Conservation (phyloP, 495 filamentous ascomycete species). For the Xylaria scruposa region DNA sequence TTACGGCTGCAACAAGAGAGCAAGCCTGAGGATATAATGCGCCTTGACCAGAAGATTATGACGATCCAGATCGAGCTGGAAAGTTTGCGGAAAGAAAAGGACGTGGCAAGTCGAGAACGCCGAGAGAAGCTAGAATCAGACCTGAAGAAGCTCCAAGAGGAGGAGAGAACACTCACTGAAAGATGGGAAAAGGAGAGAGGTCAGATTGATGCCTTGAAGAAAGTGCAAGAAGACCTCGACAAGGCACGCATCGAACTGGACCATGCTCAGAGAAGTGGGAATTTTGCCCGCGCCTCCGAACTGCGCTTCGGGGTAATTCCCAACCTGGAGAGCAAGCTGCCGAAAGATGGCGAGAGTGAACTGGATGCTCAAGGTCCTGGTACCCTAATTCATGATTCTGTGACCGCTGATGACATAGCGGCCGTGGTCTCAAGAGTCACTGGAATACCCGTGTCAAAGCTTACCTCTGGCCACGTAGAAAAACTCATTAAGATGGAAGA, state of each 20-base stretch:
- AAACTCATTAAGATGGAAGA: conserved; percentile 96
- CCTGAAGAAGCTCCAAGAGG: conserved; percentile 75
- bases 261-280: conserved; percentile 84
- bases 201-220: conserved; percentile 85
- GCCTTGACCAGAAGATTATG: conserved; percentile 91
- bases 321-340: conserved; percentile 75
- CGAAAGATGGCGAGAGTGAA: conserved; percentile 68
- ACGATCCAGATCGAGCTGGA: conserved; percentile 98
- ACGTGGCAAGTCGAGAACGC: conserved; percentile 86
- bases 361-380: conserved; percentile 52
- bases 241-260: conserved; percentile 84
- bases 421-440: conserved; percentile 89
- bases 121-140: conserved; percentile 80
- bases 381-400: conserved; percentile 86
- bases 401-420: conserved; percentile 92
- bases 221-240: conserved; percentile 83
- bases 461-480: conserved; percentile 91
- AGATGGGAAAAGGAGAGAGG: conserved; percentile 90
- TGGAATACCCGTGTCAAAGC: conserved; percentile 88
- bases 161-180: conserved; percentile 68
- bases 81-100: conserved; percentile 92
- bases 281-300: conserved; percentile 88
- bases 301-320: conserved; percentile 88
- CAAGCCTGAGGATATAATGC: conserved; percentile 90
- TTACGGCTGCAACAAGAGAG: conserved; percentile 94